Evolutionary conservation across 306 rosid species (phyloP), one percentile per base, ranked within the genome.

Genomic region (Hylodesmum podocarpum): DNA sequence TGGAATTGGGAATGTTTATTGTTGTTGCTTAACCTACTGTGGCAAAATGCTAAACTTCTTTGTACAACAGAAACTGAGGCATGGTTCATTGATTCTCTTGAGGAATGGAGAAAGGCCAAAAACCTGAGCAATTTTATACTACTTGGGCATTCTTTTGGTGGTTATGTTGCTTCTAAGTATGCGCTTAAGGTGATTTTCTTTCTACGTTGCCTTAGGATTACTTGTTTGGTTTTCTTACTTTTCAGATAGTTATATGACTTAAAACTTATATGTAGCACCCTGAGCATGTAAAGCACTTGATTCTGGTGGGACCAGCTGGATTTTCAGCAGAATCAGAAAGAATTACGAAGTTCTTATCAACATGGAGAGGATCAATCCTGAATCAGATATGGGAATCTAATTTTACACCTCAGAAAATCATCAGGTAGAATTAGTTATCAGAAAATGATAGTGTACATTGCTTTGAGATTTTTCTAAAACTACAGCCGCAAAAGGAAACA

Each of bases 61-160:
- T 86, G 70, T 46, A 29, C 43, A 82, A 73, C 92, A 96, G 99
- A 96, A 89, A 96, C 98, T 4, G 98, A 92, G 83, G 88, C 91
- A 10, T 92, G 99, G 99, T 96, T 96, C 74, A 78, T 92, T 68
- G 99, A 96, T 87, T 96, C 99, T 15, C 82, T 96, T 64, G 99
- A 96, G 81, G 97, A 92, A 86, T 96, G 99, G 99, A 87, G 99
- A 70, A 96, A 89, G 84, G 97, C 97, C 54, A 96, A 96, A 88
- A 92, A 91, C 73, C 86, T 96, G 34, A 88, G 84, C 86, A 86
- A 88, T 79, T 96, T 96, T 87, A 84, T 96, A 67, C 79, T 96
- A 39, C 94, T 96, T 24, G 99, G 98, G 51, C 99, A 96, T 83
- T 96, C 99, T 73, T 91, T 96, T 87, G 99, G 99, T 46, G 99